phyloP scores from a whole-genome alignment of 139 green algal species.

The Chlorella sp. region DNA sequence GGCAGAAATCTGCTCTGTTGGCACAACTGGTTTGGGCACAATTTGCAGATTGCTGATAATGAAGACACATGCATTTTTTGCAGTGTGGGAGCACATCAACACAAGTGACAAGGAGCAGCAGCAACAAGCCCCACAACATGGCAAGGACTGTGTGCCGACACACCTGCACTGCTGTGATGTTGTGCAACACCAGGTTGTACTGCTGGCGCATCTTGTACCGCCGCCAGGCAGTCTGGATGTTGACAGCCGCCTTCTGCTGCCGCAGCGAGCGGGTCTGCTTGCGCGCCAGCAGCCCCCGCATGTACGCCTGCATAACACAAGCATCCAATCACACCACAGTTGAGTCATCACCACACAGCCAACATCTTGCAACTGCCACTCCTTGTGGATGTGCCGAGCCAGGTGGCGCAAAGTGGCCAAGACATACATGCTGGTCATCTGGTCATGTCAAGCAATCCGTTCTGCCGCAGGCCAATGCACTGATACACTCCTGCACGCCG shows the following conservation, averaged over 20 bases:
- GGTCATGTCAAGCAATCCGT: too few species aligned
- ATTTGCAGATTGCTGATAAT: slow-evolving; percentile 24
- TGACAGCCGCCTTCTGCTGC: slow-evolving; percentile 28
- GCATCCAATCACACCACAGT: too few species aligned
- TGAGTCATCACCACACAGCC: too few species aligned
- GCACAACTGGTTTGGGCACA: slow-evolving; percentile 52
- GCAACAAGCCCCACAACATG: not conserved
- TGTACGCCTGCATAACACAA: too few species aligned
- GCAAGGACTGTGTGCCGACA: not conserved
- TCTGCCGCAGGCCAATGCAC: too few species aligned
- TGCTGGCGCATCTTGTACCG: not conserved
- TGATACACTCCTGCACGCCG: too few species aligned
- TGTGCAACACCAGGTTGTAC: too few species aligned
- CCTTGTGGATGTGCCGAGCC: too few species aligned
- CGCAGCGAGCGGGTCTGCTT: slow-evolving; percentile 18
- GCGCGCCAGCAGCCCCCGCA: slow-evolving; percentile 28
- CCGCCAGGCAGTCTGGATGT: slow-evolving; percentile 16
- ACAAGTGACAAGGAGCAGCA: not conserved
- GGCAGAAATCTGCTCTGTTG: slow-evolving; percentile 24
- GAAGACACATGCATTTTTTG: not conserved
- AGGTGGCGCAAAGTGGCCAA: too few species aligned
- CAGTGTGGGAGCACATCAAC: not conserved
- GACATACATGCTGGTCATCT: too few species aligned
- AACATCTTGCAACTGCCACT: too few species aligned
- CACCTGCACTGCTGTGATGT: too few species aligned